These are phyloP conservation scores for Marchantia polymorpha DNA, from an alignment of 225 moss, liverwort and hornwort genomes.

Conservation along the genomic window DNA sequence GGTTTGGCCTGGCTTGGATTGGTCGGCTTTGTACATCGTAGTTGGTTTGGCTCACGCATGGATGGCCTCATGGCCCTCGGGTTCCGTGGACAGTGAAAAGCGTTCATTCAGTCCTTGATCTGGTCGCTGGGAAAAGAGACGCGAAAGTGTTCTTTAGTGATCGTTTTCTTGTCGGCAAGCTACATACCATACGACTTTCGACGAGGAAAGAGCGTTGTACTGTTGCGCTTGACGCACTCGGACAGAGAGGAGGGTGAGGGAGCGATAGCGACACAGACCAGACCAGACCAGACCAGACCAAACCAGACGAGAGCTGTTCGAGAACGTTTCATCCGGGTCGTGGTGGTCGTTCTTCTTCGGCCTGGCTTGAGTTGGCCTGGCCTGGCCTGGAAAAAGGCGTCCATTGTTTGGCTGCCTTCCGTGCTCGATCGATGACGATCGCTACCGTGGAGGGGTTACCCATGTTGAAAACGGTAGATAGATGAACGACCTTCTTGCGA, in stretches of 20 bases:
- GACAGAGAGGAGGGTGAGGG: neutral
- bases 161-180: constrained; percentile 3
- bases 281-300: no score
- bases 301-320: neutral
- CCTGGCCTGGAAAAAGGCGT: neutral
- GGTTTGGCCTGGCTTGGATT: neutral
- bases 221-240: neutral
- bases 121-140: neutral
- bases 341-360: neutral
- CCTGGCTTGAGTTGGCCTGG: no score
- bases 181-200: neutral
- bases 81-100: neutral
- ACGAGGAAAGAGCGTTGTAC: neutral
- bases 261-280: neutral
- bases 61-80: neutral
- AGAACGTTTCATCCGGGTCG: no score
- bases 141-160: neutral
- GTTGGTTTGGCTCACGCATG: neutral
- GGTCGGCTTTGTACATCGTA: neutral
- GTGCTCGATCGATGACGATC: neutral
- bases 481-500: neutral
- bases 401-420: neutral
- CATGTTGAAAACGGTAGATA: neutral
- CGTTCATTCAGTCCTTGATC: neutral
- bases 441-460: neutral